Percentiles rank a stretch among this genome's conserved stretches.
Conservation (phyloP, 768 basidiomycete genomes). For the Phylloporus scabripes region DNA sequence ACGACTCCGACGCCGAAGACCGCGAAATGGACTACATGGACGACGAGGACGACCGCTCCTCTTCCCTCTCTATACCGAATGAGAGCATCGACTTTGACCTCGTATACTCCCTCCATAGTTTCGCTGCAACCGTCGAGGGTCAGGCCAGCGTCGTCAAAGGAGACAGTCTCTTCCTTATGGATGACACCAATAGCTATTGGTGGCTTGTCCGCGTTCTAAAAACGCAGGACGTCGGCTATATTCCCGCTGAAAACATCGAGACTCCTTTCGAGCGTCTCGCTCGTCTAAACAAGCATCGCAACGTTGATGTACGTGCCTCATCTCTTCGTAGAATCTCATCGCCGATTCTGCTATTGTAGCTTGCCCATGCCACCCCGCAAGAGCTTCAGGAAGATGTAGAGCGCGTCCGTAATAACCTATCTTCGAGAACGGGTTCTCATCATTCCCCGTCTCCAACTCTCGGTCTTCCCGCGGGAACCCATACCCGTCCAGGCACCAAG, state of each 20-base stretch:
- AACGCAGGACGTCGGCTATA: constrained; percentile 98
- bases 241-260: constrained; percentile 98
- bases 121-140: constrained; percentile 96
- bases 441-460: constrained; percentile 45
- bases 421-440: constrained; percentile 44
- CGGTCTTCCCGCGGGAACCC: constrained; percentile 30
- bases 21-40: constrained; percentile 60
- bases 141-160: constrained; percentile 99
- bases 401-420: constrained; percentile 47
- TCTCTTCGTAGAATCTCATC: background rate
- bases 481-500: constrained; percentile 29
- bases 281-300: constrained; percentile 92
- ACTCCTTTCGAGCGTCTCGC: constrained; percentile 96
- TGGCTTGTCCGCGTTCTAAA: constrained; percentile 99
- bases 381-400: constrained; percentile 60
- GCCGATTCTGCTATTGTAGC: constrained; percentile 13
- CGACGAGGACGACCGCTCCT: constrained; percentile 75
- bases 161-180: constrained; percentile 92
- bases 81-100: constrained; percentile 92
- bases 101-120: constrained; percentile 91
- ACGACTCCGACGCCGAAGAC: constrained; percentile 74
- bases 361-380: constrained; percentile 32
- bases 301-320: constrained; percentile 74
- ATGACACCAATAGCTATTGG: constrained; percentile 99
- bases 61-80: constrained; percentile 81